Conservation (phyloP, 1,139 yeast species). For the Lodderomyces parapsilosis region DNA sequence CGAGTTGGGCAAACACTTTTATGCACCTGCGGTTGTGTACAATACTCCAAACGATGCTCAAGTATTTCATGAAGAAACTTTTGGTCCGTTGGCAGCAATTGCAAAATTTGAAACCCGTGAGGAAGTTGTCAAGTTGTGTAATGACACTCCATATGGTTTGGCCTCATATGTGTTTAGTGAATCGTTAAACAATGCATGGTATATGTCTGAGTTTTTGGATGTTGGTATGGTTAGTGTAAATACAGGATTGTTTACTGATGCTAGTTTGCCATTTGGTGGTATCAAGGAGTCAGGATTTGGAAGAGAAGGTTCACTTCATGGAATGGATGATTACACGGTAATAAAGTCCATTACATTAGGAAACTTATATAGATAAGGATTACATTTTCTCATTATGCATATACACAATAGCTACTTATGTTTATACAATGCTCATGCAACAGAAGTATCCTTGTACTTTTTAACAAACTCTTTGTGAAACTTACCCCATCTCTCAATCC, state of each 20-base stretch:
- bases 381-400: no score
- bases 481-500: slow-evolving; percentile 72
- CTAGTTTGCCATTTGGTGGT: slow-evolving; percentile 53
- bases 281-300: slow-evolving; percentile 50
- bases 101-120: slow-evolving; percentile 39
- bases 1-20: slow-evolving; percentile 39
- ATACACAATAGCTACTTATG: no score
- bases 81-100: slow-evolving; percentile 48
- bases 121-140: slow-evolving; percentile 38
- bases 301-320: slow-evolving; percentile 50
- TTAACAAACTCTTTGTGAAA: slow-evolving; percentile 75
- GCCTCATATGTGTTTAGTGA: slow-evolving; percentile 45
- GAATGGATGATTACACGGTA: slow-evolving; percentile 44
- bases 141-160: slow-evolving; percentile 43
- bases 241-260: slow-evolving; percentile 46
- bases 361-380: slow-evolving; percentile 25
- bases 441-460: slow-evolving; percentile 35
- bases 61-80: slow-evolving; percentile 44
- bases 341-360: slow-evolving; percentile 42
- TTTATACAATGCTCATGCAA: no score
- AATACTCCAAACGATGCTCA: slow-evolving; percentile 41
- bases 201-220: slow-evolving; percentile 42
- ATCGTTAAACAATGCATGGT: slow-evolving; percentile 55
- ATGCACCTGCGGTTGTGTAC: slow-evolving; percentile 40
- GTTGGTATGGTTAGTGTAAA: slow-evolving; percentile 49